phyloP scores from a whole-genome alignment of 345 rosid species.

The Hibiscus mutabilis region DNA sequence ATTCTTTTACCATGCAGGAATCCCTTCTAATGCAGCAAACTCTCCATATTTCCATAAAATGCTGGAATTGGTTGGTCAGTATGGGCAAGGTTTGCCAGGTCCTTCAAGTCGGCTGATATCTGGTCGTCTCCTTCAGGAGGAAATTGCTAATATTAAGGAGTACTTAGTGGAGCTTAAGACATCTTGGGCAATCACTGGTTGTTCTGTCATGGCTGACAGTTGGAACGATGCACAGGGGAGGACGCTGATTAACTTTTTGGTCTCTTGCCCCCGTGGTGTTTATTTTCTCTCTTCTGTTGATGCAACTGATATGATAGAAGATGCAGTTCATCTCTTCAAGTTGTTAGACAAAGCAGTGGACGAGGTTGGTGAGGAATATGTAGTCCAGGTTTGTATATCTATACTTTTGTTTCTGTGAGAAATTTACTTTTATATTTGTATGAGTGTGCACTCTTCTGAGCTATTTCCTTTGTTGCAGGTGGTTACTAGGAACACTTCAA shows the following conservation, averaged over 20 bases:
- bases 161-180: slow-evolving; percentile 39
- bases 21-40: slow-evolving; percentile 44
- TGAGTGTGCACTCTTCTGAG: slow-evolving; percentile 7
- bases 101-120: slow-evolving; percentile 41
- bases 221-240: slow-evolving; percentile 62
- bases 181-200: slow-evolving; percentile 43
- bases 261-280: slow-evolving; percentile 55
- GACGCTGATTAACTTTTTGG: slow-evolving; percentile 49
- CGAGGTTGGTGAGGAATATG: slow-evolving; percentile 68
- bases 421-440: slow-evolving; percentile 9
- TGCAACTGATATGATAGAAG: slow-evolving; percentile 47
- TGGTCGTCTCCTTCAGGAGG: slow-evolving; percentile 46
- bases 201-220: slow-evolving; percentile 54
- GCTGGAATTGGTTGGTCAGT: slow-evolving; percentile 47
- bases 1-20: slow-evolving; percentile 52
- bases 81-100: slow-evolving; percentile 39
- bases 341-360: slow-evolving; percentile 63
- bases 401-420: neutral
- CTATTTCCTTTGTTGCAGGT: slow-evolving; percentile 30
- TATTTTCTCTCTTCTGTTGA: slow-evolving; percentile 60
- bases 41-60: slow-evolving; percentile 54
- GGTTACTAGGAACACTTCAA: slow-evolving; percentile 44
- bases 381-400: slow-evolving; percentile 44
- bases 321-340: slow-evolving; percentile 46
- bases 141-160: slow-evolving; percentile 38